These are phyloP conservation scores for Coemansia sp. DNA, from an alignment of 192 early-diverging fungal species.

Conservation along the genomic window DNA sequence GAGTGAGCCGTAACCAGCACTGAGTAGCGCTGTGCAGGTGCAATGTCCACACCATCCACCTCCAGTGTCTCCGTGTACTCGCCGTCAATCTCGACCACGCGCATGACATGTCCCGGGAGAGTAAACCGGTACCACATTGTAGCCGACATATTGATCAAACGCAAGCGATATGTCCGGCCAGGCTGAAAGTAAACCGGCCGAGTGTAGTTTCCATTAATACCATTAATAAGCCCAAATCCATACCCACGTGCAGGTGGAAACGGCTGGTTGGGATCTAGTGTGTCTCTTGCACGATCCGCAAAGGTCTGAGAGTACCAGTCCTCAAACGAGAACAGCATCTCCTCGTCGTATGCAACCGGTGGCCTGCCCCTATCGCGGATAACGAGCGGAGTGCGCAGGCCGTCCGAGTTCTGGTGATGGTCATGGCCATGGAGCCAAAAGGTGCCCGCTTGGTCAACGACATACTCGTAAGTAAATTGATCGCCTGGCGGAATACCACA, in stretches of 20 bases:
- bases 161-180: slow-evolving; percentile 78
- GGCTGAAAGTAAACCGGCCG: slow-evolving; percentile 64
- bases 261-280: slow-evolving; percentile 51
- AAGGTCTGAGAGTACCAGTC: slow-evolving; percentile 74
- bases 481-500: slow-evolving; percentile 74
- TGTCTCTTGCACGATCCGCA: slow-evolving; percentile 51
- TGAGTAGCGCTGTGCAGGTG: slow-evolving; percentile 77
- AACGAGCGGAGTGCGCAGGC: slow-evolving; percentile 70
- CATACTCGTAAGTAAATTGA: slow-evolving; percentile 68
- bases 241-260: slow-evolving; percentile 65
- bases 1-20: slow-evolving; percentile 72
- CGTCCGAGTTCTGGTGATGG: slow-evolving; percentile 76
- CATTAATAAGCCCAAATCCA: slow-evolving; percentile 43
- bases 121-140: slow-evolving; percentile 68
- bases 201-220: slow-evolving; percentile 52
- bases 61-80: slow-evolving; percentile 59
- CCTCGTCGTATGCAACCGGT: slow-evolving; percentile 65
- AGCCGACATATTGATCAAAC: slow-evolving; percentile 74
- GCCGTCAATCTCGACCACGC: slow-evolving; percentile 81
- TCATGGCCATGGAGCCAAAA: slow-evolving; percentile 83
- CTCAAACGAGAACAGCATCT: slow-evolving; percentile 63
- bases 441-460: slow-evolving; percentile 71
- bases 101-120: slow-evolving; percentile 74
- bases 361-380: slow-evolving; percentile 61
- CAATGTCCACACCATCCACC: slow-evolving; percentile 61